Evolutionary conservation across 805 yeast species (phyloP).

Genomic region (Candida nonsorbophila): DNA sequence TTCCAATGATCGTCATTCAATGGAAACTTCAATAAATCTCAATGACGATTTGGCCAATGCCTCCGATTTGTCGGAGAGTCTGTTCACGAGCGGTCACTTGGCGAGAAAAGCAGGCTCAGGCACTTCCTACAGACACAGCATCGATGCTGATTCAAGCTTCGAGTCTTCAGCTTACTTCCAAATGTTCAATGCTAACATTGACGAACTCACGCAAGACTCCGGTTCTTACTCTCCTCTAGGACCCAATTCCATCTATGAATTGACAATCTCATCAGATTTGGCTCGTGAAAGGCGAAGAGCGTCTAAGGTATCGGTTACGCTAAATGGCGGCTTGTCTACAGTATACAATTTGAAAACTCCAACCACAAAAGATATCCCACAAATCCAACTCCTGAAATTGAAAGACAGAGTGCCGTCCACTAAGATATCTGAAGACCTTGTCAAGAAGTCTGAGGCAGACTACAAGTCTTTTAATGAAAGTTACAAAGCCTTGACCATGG

Average conservation of each 20-base stretch:
- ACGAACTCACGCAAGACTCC: slow-evolving; percentile 8
- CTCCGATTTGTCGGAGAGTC: slow-evolving; percentile 7
- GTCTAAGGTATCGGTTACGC: slow-evolving; percentile 25
- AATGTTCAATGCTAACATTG: slow-evolving; percentile 9
- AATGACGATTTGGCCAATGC: slow-evolving; percentile 27
- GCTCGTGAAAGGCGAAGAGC: slow-evolving; percentile 32
- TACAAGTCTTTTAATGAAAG: slow-evolving; percentile 33
- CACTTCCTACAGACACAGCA: slow-evolving; percentile 19
- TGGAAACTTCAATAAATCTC: too few relatives aligned
- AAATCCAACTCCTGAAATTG: slow-evolving; percentile 49
- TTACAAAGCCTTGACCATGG: slow-evolving; percentile 32
- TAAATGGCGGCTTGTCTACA: slow-evolving; percentile 41
- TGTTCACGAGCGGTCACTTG: not conserved
- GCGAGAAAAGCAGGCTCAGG: not conserved
- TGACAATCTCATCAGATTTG: slow-evolving; percentile 58
- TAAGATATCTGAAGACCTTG: slow-evolving; percentile 14
- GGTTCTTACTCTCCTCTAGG: slow-evolving; percentile 51
- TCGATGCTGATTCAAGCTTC: slow-evolving; percentile 26
- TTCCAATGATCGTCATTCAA: too few relatives aligned
- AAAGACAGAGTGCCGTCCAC: slow-evolving; percentile 16
- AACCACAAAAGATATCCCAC: slow-evolving; percentile 79
- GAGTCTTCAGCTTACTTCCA: slow-evolving; percentile 23
- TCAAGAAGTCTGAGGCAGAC: slow-evolving; percentile 16
- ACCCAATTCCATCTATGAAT: slow-evolving; percentile 71
- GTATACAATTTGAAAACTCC: slow-evolving; percentile 54